Evolutionary conservation across 129 eudicot genomes (phyloP), one percentile per base, ranked within the genome.

Genomic region (Ambrosia trifida): DNA sequence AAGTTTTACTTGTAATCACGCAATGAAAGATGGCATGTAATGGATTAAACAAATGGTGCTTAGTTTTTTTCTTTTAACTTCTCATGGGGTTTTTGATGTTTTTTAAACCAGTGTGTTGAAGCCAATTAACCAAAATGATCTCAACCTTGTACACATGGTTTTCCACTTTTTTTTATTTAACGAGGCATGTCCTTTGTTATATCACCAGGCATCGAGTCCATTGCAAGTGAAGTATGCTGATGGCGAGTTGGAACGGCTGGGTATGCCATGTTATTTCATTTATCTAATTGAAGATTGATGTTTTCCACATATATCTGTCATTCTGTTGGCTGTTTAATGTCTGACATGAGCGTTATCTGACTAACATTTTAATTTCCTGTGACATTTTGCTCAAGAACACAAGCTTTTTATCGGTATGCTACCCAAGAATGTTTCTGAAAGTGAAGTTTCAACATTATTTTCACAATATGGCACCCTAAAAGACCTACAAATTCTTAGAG

Each of bases 171-270:
- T 24, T 70, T 72, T 70, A 78, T 69, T 46, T 76, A 51, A 74
- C 12, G 75, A 68, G 70, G 20, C 41, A 62, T 69, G 62, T 83
- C 13, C 47, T 76, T 59, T 83, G 70, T 85, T 77, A 63, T 72
- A 32, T 58, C 60, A 78, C 76, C 90, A 94, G 98, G 98, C 98
- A 68, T 87, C 96, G 64, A 89, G 96, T 89, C 98, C 96, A 24
- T 79, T 94, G 89, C 98, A 94, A 89, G 98, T 94, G 85, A 94
- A 94, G 85, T 94, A 94, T 69, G 98, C 98, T 13, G 96, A 94
- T 84, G 98, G 98, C 70, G 99, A 95, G 79, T 78, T 95, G 87
- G 97, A 95, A 86, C 88, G 99, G 71, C 86, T 95, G 83, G 99
- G 99, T 90, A 72, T 41, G 56, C 64, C 73, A 75, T 67, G 28